Evolutionary conservation across 1,139 yeast species (phyloP).

Genomic region (Sugiyamaella xylanicola): DNA sequence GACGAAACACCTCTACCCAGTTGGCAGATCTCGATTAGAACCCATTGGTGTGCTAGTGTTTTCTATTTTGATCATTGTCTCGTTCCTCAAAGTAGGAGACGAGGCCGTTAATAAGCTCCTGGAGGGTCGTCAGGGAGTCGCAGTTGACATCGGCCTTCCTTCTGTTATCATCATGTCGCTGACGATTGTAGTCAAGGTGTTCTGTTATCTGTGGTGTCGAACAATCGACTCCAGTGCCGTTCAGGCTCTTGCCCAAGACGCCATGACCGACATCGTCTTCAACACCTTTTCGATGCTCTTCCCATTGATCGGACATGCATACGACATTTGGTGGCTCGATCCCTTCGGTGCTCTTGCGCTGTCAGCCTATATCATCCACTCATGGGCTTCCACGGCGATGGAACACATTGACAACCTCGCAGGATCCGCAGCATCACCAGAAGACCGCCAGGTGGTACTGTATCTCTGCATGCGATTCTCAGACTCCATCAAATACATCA

Average conservation of each 20-base stretch:
- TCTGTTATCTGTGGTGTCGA: slow-evolving; percentile 67
- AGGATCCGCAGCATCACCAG: slow-evolving; percentile 67
- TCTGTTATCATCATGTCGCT: slow-evolving; percentile 62
- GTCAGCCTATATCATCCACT: slow-evolving; percentile 61
- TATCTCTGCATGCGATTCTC: slow-evolving; percentile 72
- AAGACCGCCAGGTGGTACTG: slow-evolving; percentile 65
- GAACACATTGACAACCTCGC: slow-evolving; percentile 76
- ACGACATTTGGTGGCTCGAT: slow-evolving; percentile 69
- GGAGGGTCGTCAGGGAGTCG: slow-evolving; percentile 37
- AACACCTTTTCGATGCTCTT: slow-evolving; percentile 67
- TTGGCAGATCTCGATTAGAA: slow-evolving; percentile 71
- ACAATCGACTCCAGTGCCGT: slow-evolving; percentile 67
- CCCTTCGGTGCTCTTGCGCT: slow-evolving; percentile 69
- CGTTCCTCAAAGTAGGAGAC: slow-evolving; percentile 73
- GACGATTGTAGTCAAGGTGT: slow-evolving; percentile 62
- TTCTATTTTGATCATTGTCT: slow-evolving; percentile 67
- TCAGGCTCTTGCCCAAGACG: slow-evolving; percentile 81
- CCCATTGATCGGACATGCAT: slow-evolving; percentile 60
- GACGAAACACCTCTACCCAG: slow-evolving; percentile 53
- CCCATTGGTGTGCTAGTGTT: slow-evolving; percentile 79
- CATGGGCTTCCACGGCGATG: slow-evolving; percentile 62
- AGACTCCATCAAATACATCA: slow-evolving; percentile 63
- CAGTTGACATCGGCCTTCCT: slow-evolving; percentile 55
- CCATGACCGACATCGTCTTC: slow-evolving; percentile 74
- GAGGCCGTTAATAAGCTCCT: slow-evolving; percentile 51